These are phyloP conservation scores for Hemileia vastatrix DNA, from an alignment of 1,284 basidiomycete species.

Conservation along the genomic window DNA sequence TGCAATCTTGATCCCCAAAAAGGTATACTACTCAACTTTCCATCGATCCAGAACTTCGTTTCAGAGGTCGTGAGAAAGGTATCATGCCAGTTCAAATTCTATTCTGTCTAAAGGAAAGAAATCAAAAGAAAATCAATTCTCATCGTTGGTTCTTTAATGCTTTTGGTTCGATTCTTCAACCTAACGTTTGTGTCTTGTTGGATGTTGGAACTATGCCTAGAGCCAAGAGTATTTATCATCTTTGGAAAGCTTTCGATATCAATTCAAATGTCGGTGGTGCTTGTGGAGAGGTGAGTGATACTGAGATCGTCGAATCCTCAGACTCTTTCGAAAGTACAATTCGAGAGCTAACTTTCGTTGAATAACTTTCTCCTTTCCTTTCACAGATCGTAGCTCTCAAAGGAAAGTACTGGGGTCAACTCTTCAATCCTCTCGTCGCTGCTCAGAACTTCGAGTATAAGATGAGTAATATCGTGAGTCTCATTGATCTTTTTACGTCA, in stretches of 20 bases:
- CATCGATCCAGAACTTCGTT: constrained; percentile 66
- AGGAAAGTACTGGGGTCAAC: constrained; percentile 53
- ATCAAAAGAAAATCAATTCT: constrained; percentile 90
- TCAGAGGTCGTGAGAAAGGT: constrained; percentile 61
- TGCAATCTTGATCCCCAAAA: background rate
- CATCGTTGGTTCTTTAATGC: constrained; percentile 98
- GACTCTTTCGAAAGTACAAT: too few species aligned
- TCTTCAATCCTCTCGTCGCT: constrained; percentile 75
- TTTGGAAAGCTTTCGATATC: constrained; percentile 76
- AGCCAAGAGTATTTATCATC: constrained; percentile 89
- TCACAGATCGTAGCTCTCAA: constrained; percentile 59
- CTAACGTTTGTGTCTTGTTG: constrained; percentile 78
- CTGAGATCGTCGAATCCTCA: constrained; percentile 22
- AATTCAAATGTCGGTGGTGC: constrained; percentile 81
- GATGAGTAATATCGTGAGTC: constrained; percentile 3
- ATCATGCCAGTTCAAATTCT: constrained; percentile 28
- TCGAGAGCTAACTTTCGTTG: too few species aligned
- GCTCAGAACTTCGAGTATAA: constrained; percentile 93
- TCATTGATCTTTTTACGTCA: background rate
- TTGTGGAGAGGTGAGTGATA: constrained; percentile 55
- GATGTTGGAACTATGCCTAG: constrained; percentile 94
- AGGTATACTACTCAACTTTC: constrained; percentile 89
- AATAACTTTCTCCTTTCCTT: too few species aligned
- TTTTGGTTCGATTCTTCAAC: constrained; percentile 71
- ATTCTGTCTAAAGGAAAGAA: constrained; percentile 78